A percentile compares a stretch with the other conserved stretches of the same genome.
These are phyloP conservation scores for Aspergillus spinulosporus DNA, from an alignment of 2,329 filamentous ascomycete species.

Conservation along the genomic window DNA sequence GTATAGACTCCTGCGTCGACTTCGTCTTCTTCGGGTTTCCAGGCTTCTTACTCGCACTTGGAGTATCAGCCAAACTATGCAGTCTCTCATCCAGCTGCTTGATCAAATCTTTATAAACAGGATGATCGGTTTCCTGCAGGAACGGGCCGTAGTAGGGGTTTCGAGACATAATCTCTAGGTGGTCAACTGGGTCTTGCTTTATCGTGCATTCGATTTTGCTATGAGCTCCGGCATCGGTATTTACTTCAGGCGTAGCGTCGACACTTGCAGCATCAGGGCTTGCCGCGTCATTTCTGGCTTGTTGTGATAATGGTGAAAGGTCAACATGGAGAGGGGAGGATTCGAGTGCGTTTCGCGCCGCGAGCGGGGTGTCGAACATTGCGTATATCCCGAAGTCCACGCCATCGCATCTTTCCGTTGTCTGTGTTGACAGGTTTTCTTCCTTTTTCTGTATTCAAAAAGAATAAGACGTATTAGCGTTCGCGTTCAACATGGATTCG, in stretches of 20 bases:
- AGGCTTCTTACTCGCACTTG: conserved; percentile 28
- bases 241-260: too few relatives aligned
- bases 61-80: conserved; percentile 34
- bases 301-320: neutral
- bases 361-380: conserved; percentile 40
- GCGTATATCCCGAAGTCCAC: conserved; percentile 28
- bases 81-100: conserved; percentile 22
- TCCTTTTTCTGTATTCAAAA: too few relatives aligned
- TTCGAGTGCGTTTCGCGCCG: conserved; percentile 35
- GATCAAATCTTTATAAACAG: conserved; percentile 34
- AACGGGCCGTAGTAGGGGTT: conserved; percentile 38
- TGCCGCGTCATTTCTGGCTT: too few relatives aligned
- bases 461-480: too few relatives aligned
- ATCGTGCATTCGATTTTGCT: neutral
- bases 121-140: conserved; percentile 22
- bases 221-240: neutral
- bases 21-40: neutral
- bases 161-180: conserved; percentile 28
- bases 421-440: neutral
- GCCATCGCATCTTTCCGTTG: neutral
- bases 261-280: too few relatives aligned
- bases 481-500: too few relatives aligned
- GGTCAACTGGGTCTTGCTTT: conserved; percentile 30
- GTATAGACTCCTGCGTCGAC: conserved; percentile 17
- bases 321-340: conserved; percentile 29